Percentiles rank a stretch among this genome's conserved stretches.
Evolutionary conservation across 2,329 filamentous ascomycete species (phyloP).

Genomic region (Aspergillus niger): DNA sequence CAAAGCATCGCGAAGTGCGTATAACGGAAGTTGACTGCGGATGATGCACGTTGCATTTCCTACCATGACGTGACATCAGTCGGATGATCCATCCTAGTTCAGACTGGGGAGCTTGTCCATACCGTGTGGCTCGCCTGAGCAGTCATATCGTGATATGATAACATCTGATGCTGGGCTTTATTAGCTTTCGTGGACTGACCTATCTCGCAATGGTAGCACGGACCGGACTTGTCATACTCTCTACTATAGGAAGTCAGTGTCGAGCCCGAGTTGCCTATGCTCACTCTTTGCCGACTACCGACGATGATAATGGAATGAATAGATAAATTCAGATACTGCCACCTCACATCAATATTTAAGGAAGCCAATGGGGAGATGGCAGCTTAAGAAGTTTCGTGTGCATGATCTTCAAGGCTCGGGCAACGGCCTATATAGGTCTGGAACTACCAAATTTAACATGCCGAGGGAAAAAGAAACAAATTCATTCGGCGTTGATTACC

Average conservation of each 20-base stretch:
- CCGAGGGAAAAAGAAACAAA: background rate
- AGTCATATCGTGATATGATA: constrained; percentile 25
- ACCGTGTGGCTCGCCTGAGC: constrained; percentile 24
- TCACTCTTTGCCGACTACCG: background rate
- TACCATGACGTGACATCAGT: constrained; percentile 17
- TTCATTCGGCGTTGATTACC: constrained; percentile 7
- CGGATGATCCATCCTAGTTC: constrained; percentile 6
- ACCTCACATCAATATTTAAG: background rate
- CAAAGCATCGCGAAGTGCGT: constrained; percentile 42
- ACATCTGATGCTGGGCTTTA: constrained; percentile 19
- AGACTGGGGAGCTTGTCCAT: constrained; percentile 7
- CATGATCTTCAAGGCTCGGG: constrained; percentile 2
- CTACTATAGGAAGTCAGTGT: constrained; percentile 4
- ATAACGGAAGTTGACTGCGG: constrained; percentile 29
- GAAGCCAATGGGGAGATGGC: background rate
- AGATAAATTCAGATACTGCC: background rate
- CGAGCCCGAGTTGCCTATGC: background rate
- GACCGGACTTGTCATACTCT: constrained; percentile 19
- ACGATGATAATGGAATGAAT: background rate
- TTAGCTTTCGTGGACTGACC: constrained; percentile 17
- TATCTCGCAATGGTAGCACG: constrained; percentile 20
- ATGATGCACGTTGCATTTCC: constrained; percentile 22
- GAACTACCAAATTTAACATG: constrained; percentile 20
- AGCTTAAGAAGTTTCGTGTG: constrained; percentile 5
- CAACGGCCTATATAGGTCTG: constrained; percentile 8